Evolutionary conservation across 352 stramenopile genomes (phyloP), one percentile per base, ranked within the genome.

Genomic region (Pythium oligandrum): DNA sequence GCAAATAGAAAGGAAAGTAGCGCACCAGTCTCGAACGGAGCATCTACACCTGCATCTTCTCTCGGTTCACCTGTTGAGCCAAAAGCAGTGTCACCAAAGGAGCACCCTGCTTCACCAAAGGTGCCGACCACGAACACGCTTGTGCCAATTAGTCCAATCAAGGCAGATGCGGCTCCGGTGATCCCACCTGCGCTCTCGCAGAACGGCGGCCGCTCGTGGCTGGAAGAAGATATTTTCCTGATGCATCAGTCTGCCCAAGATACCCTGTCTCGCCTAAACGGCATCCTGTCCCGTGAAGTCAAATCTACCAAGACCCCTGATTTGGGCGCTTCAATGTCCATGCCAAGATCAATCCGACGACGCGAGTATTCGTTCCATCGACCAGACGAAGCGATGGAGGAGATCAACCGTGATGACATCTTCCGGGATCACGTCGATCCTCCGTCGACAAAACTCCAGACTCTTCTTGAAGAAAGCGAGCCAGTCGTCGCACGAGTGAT

Each of bases 371-470:
- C 75, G 33, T 61, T 79, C 12, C 73, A 68, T 7, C 55, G 50
- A 9, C 36, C 57, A 1, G 40, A 42, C 3, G 65, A 76, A 12
- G 64, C 75, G 11, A 46, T 66, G 26, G 55, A 74, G n/a, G 66
- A 85, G 2, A 58, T 90, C 34, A 82, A 90, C 34, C 75, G 66
- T 11, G 75, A 90, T 59, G 71, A 58, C 31, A 90, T 90, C 52
- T 90, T 90, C 55, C 59, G 77, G 60, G 76, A 68, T 17, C 47
- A 59, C 3, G 8, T 83, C 46, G 45, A 55, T 4, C 32, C 17
- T 26, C 17, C 17, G 17, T 26, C 17, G 17, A 26, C 17, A 26
- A 26, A 26, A 26, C 17, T 26, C 17, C 17, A 26, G 17, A 26
- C 17, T 26, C 17, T 26, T 26, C 17, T 26, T 26, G 17, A 26